These are phyloP conservation scores for Penicillium goetzii DNA, from an alignment of 495 filamentous ascomycete genomes.

Conservation along the genomic window DNA sequence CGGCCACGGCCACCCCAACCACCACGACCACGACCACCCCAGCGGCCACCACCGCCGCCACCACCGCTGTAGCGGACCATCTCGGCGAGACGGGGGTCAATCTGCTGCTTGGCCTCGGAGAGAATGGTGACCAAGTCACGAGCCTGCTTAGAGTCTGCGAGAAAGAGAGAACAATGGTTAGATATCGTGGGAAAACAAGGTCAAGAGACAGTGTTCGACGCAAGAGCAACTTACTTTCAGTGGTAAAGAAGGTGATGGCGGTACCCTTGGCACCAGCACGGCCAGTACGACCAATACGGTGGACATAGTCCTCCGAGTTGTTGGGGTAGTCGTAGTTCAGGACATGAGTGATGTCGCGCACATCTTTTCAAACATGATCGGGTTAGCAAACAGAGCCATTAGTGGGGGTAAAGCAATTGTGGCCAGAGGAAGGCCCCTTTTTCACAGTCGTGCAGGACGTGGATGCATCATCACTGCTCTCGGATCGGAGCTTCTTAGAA, in stretches of 20 bases:
- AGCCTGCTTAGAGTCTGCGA: slow-evolving; percentile 88
- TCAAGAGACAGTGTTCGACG: slow-evolving; percentile 10
- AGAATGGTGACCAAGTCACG: slow-evolving; percentile 93
- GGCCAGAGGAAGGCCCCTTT: slow-evolving; percentile 51
- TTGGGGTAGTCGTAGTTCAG: slow-evolving; percentile 99
- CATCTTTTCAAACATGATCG: slow-evolving; percentile 83
- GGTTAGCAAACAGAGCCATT: slow-evolving; percentile 74
- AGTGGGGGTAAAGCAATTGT: slow-evolving; percentile 50
- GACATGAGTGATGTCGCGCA: slow-evolving; percentile 99
- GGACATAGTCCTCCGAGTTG: slow-evolving; percentile 99
- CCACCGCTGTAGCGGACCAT: slow-evolving; percentile 93
- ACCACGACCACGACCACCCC: slow-evolving; percentile 69
- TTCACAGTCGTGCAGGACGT: slow-evolving; percentile 64
- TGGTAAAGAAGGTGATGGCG: slow-evolving; percentile 94
- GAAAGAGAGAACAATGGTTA: slow-evolving; percentile 19
- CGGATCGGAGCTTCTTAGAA: slow-evolving; percentile 62
- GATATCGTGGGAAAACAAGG: slow-evolving; percentile 27
- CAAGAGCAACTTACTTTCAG: slow-evolving; percentile 83
- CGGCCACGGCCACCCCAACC: slow-evolving; percentile 58
- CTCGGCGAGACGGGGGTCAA: slow-evolving; percentile 92
- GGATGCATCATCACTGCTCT: slow-evolving; percentile 74
- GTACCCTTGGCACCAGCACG: slow-evolving; percentile 87
- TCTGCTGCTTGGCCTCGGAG: slow-evolving; percentile 96
- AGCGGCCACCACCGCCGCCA: slow-evolving; percentile 73
- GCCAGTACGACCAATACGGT: slow-evolving; percentile 93